Percentiles rank a stretch among this genome's conserved stretches.
These are phyloP conservation scores for Cladosporium sp. DNA, from an alignment of 2,329 filamentous ascomycete genomes.

Conservation along the genomic window DNA sequence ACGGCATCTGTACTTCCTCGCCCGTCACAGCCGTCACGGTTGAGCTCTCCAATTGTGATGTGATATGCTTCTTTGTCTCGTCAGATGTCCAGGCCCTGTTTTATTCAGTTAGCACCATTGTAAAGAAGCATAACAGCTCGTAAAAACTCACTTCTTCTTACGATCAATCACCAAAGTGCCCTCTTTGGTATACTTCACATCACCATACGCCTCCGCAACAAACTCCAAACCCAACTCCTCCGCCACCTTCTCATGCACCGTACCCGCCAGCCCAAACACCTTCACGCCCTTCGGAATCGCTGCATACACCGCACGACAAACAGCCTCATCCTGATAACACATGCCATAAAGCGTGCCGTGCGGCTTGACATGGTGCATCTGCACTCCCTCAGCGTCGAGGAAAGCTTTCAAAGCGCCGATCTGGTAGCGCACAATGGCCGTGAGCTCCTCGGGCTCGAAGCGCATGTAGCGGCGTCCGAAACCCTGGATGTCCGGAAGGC, in stretches of 20 bases:
- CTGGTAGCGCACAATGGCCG: conserved; percentile 54
- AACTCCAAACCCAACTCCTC: conserved; percentile 51
- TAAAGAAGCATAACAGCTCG: too few species aligned
- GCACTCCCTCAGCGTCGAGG: conserved; percentile 52
- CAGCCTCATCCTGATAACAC: conserved; percentile 48
- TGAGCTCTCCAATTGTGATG: conserved; percentile 37
- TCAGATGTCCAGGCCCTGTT: conserved; percentile 39
- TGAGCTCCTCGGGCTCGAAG: conserved; percentile 9
- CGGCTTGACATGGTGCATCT: conserved; percentile 58
- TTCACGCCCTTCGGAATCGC: conserved; percentile 48
- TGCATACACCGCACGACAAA: conserved; percentile 51
- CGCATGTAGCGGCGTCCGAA: conserved; percentile 54
- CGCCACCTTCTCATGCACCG: conserved; percentile 51
- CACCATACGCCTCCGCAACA: conserved; percentile 48
- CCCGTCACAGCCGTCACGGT: conserved; percentile 40
- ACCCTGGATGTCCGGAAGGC: conserved; percentile 61
- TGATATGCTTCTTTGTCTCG: conserved; percentile 39
- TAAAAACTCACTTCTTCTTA: conserved; percentile 49
- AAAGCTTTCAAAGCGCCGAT: conserved; percentile 60
- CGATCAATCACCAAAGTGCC: conserved; percentile 53
- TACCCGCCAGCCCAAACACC: conserved; percentile 54
- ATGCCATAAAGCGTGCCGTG: conserved; percentile 59
- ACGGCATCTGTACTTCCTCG: conserved; percentile 38
- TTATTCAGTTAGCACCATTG: too few species aligned
- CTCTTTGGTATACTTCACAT: conserved; percentile 53